A percentile compares a stretch with the other conserved stretches of the same genome.
Evolutionary conservation across 1,284 basidiomycete genomes (phyloP).

Genomic region (Kalmanozyma brasiliensis): DNA sequence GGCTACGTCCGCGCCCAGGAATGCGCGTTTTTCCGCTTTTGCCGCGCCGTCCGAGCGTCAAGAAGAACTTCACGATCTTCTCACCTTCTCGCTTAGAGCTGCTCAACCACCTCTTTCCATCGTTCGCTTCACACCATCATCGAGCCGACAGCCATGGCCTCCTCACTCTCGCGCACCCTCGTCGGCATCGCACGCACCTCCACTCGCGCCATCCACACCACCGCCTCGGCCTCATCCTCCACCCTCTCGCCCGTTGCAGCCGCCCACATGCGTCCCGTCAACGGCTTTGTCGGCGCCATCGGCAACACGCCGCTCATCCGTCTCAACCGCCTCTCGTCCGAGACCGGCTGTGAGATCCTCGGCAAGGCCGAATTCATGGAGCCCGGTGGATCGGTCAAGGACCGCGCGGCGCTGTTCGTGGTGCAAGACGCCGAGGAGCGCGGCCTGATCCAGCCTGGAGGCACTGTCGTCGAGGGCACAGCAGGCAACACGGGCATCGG

Average conservation of each 20-base stretch:
- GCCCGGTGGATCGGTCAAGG: conserved; percentile 98
- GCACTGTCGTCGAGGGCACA: conserved; percentile 96
- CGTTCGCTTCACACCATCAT: not conserved
- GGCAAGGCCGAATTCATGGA: conserved; percentile 99
- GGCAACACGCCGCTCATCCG: conserved; percentile 89
- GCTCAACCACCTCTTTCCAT: not conserved
- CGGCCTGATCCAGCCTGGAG: conserved; percentile 82
- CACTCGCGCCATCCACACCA: conserved; percentile 25
- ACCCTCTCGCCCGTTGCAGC: conserved; percentile 48
- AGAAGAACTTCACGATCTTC: not conserved
- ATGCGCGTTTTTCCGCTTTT: conserved; percentile 1
- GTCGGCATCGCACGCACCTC: conserved; percentile 27
- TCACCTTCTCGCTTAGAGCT: conserved; percentile 2
- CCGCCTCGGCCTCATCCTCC: conserved; percentile 25
- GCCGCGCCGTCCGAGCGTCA: not conserved
- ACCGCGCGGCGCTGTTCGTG: conserved; percentile 92
- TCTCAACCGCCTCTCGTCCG: conserved; percentile 78
- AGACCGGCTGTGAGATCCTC: conserved; percentile 86
- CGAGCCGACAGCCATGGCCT: conserved; percentile 15
- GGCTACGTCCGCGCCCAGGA: too few relatives aligned
- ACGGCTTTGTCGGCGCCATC: conserved; percentile 87
- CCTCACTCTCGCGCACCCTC: conserved; percentile 22
- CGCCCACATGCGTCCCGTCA: conserved; percentile 61
- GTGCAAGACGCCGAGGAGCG: conserved; percentile 87
- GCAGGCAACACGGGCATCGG: conserved; percentile 99